Percentiles rank a stretch among this genome's conserved stretches.
Conservation (phyloP, 1,139 yeast species). For the Hyphopichia khmerensis region DNA sequence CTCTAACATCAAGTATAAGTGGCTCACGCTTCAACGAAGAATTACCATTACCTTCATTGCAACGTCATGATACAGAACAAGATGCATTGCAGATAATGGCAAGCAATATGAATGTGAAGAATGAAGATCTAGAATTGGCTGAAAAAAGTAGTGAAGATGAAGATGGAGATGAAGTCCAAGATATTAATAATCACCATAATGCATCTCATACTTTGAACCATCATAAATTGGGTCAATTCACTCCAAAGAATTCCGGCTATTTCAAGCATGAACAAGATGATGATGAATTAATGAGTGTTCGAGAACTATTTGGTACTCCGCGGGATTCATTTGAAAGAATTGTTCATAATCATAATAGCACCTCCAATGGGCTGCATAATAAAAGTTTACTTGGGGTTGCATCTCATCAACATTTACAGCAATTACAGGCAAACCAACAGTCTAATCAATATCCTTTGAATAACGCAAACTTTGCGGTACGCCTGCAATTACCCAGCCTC, state of each 20-base stretch:
- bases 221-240: constrained; percentile 2
- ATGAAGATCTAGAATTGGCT: constrained; percentile 40
- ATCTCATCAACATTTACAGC: background rate
- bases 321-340: constrained; percentile 39
- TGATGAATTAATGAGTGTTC: constrained; percentile 40
- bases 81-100: constrained; percentile 40
- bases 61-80: constrained; percentile 45
- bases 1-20: background rate
- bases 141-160: constrained; percentile 22
- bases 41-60: constrained; percentile 19
- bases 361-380: background rate
- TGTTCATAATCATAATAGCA: constrained; percentile 14
- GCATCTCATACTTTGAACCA: background rate
- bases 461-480: constrained; percentile 6
- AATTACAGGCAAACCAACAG: background rate
- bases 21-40: background rate
- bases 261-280: constrained; percentile 18
- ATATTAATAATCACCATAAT: background rate
- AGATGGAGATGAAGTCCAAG: constrained; percentile 10
- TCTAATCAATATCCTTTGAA: constrained; percentile 1
- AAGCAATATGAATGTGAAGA: constrained; percentile 32
- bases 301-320: constrained; percentile 46
- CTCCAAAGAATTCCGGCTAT: constrained; percentile 5
- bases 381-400: background rate
- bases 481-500: constrained; percentile 4